Evolutionary conservation across 306 rosid species (phyloP).

Genomic region (Citrullus amarus): DNA sequence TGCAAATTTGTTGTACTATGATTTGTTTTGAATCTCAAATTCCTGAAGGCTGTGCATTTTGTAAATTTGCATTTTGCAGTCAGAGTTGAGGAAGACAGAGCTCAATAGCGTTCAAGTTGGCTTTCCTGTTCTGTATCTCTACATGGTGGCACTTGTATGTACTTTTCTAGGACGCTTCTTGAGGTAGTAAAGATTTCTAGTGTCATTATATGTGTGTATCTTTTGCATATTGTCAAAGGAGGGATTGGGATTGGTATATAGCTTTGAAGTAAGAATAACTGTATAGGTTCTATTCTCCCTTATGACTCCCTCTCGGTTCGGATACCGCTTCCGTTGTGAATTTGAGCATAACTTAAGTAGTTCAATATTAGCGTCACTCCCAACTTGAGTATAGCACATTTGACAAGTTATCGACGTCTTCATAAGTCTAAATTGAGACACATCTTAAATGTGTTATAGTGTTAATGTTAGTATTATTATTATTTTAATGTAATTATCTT

Average conservation of each 20-base stretch:
- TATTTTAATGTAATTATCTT: too few species aligned
- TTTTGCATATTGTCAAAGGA: neutral
- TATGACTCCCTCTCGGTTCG: neutral
- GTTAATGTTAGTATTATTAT: too few species aligned
- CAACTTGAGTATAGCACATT: neutral
- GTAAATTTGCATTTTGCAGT: conserved; percentile 41
- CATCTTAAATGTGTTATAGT: too few species aligned
- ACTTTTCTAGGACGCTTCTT: conserved; percentile 49
- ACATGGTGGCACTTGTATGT: conserved; percentile 57
- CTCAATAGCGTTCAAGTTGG: conserved; percentile 50
- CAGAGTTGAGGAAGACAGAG: conserved; percentile 33
- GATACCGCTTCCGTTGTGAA: neutral
- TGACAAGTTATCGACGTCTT: neutral
- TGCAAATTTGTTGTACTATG: neutral
- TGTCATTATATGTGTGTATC: neutral
- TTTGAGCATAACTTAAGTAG: neutral
- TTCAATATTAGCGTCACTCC: neutral
- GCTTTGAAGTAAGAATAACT: neutral
- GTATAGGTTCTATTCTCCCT: neutral
- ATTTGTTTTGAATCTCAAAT: neutral
- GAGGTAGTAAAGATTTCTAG: conserved; percentile 23
- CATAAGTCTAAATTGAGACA: neutral
- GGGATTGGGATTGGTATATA: neutral
- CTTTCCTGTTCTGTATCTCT: conserved; percentile 66
- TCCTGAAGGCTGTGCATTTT: neutral